These are phyloP conservation scores for Apiospora hydei DNA, from an alignment of 2,329 filamentous ascomycete genomes.

Conservation along the genomic window DNA sequence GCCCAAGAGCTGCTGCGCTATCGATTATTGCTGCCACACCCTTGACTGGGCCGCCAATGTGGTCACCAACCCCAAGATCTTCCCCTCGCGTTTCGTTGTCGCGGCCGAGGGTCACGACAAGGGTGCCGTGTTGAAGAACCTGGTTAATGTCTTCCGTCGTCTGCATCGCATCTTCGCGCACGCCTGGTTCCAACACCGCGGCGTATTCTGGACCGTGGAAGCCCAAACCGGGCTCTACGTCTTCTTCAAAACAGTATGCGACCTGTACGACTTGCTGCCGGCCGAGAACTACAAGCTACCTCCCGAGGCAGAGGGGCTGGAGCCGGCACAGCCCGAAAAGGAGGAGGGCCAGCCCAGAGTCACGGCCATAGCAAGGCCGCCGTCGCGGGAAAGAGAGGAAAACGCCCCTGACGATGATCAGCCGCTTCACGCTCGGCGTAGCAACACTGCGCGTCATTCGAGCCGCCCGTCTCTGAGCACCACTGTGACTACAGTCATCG, in stretches of 20 bases:
- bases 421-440: slow-evolving; percentile 59
- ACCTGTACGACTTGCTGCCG: slow-evolving; percentile 86
- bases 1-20: slow-evolving; percentile 95
- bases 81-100: slow-evolving; percentile 80
- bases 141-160: slow-evolving; percentile 93
- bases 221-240: slow-evolving; percentile 90
- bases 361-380: slow-evolving; percentile 43
- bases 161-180: slow-evolving; percentile 98
- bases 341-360: slow-evolving; percentile 50
- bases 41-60: slow-evolving; percentile 97
- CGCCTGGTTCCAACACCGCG: slow-evolving; percentile 97
- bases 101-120: slow-evolving; percentile 61
- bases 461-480: slow-evolving; percentile 83
- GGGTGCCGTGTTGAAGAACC: slow-evolving; percentile 75
- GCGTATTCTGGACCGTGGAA: slow-evolving; percentile 95
- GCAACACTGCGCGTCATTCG: slow-evolving; percentile 83
- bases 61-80: slow-evolving; percentile 92
- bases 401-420: slow-evolving; percentile 54
- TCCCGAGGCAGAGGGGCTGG: slow-evolving; percentile 87
- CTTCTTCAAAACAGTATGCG: slow-evolving; percentile 97
- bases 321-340: slow-evolving; percentile 53
- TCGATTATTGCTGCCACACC: slow-evolving; percentile 99
- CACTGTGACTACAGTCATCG: slow-evolving; percentile 80
- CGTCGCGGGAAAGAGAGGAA: slow-evolving; percentile 37
- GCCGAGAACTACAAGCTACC: slow-evolving; percentile 97